Base-by-base conservation (phyloP, 2,329 filamentous ascomycete genomes). In the Colletotrichum euphorbiae region DNA sequence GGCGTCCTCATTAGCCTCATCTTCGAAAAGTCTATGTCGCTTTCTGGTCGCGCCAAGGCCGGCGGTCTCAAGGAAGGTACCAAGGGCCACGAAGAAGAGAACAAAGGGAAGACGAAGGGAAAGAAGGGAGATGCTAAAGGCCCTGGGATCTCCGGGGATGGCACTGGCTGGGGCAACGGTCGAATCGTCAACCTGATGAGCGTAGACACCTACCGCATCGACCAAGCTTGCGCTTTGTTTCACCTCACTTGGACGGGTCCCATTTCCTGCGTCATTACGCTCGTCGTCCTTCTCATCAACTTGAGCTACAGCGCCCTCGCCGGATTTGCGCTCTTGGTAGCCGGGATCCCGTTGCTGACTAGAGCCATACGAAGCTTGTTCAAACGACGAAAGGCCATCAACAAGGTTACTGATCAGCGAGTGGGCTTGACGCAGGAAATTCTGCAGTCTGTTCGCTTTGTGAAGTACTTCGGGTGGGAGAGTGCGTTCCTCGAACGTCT, bases 381-480 rank as follows among this genome's bases (percentile, higher is more conserved):
- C 78, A 81, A 81, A 15, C 89, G 93, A 59, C 89, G 96, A 74
- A 89, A 88, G 73, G 84, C 79, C 33, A 98, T 98, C 83, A 98
- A 98, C 84, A 94, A 94, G 75, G 88, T 98, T 69, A 98, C 95
- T 2, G 95, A 98, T 76, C 92, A 97, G 80, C 89, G 95, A 70
- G 94, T 98, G 7, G 92, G 92, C 59, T 82, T 98, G 38, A 98
- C 94, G 0, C 94, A 98, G 76, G 95, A 98, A 76, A 97, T 98
- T 58, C 76, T 98, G 13, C 91, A 94, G 72, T 93, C 93, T 0
- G 94, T 98, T 24, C 89, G 94, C 28, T 98, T 98, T 75, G 95
- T 98, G 80, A 98, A 98, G 78, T 98, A 89, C 78, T 98, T 98
- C 76, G 94, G 94, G 7, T 98, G 95, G 95, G 95, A 98, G 77